Base-by-base conservation (phyloP, 2,329 filamentous ascomycete genomes). In the Nigrospora oryzae region DNA sequence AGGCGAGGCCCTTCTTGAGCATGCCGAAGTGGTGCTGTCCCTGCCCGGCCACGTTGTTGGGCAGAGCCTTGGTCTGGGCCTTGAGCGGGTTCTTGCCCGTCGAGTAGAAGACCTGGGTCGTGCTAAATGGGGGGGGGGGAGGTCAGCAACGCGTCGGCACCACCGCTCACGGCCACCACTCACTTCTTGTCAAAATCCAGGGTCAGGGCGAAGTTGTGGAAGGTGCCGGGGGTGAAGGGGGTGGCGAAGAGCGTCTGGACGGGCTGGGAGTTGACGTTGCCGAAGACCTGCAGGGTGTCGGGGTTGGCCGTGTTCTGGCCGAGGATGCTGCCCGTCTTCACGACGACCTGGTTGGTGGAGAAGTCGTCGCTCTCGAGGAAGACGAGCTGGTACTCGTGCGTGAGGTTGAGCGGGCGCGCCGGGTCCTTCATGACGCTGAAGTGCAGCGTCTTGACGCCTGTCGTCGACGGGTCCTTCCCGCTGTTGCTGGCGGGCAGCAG, bases 1-100 rank as follows among this genome's bases (percentile, higher is more conserved):
- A 50, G 44, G 73, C 66, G 40, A 73, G 67, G 6, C 74, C 70
- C 67, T 81, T 82, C 70, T 83, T 83, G 47, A 83, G 63, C 1
- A 81, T 56, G 33, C 79, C 79, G 42, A 83, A 72, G 56, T 83
- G 79, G 59, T 72, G 81, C 57, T 82, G 77, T 17, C 79, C 79
- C 44, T 73, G 69, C 5, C 79, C 79, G 36, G 68, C 66, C 45
- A 79, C 65, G 51, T 79, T 68, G 51, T 77, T 77, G 36, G 60
- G 17, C 0, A 74, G 53, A 0, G 70, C 61, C 15, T 64, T 59
- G 1, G 69, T 75, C n/a, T 74, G 70, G 2, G 63, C 56, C 31
- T 66, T 61, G 30, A 83, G 71, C 1, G 70, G 58, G 2, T 59
- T 56, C 30, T 56, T 56, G 37, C 68, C 71, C 15, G 63, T 61